These are phyloP conservation scores for Rosa multiflora DNA, from an alignment of 306 rosid genomes.

Conservation along the genomic window DNA sequence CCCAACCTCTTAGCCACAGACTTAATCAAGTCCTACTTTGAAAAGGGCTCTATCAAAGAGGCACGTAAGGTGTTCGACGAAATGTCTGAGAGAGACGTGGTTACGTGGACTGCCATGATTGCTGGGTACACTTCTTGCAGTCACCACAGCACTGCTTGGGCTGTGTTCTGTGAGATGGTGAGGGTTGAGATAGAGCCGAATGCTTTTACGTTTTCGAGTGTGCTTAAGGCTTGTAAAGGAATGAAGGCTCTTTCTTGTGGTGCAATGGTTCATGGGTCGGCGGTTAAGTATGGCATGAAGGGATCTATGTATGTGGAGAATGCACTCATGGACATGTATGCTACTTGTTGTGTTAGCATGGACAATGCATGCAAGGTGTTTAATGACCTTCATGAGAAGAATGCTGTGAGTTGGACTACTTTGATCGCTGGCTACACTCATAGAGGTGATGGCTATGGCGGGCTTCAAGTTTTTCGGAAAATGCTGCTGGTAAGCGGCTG, in stretches of 20 bases:
- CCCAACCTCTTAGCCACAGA: conserved; percentile 47
- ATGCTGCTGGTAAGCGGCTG: conserved; percentile 56
- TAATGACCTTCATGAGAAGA: conserved; percentile 41
- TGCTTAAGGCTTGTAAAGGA: conserved; percentile 66
- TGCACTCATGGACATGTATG: conserved; percentile 72
- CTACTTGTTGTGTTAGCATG: conserved; percentile 57
- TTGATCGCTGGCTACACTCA: conserved; percentile 78
- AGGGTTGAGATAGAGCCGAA: conserved; percentile 41
- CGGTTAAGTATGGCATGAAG: conserved; percentile 47
- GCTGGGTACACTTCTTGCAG: conserved; percentile 57
- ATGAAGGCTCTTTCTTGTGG: conserved; percentile 56
- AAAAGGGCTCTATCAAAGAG: conserved; percentile 39
- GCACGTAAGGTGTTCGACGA: conserved; percentile 67
- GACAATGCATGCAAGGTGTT: conserved; percentile 51
- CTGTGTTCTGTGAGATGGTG: conserved; percentile 51
- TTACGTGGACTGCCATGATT: conserved; percentile 74
- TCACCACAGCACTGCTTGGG: conserved; percentile 48
- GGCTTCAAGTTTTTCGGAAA: conserved; percentile 55
- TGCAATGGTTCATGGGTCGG: conserved; percentile 50
- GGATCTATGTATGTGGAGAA: conserved; percentile 59
- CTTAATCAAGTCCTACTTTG: conserved; percentile 43
- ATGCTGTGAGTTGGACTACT: conserved; percentile 69
- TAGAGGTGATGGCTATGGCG: conserved; percentile 54
- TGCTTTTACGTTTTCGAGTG: conserved; percentile 63
- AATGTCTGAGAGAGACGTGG: conserved; percentile 61